Evolutionary conservation across 768 basidiomycete species (phyloP).

Genomic region (Boletus bicolor): DNA sequence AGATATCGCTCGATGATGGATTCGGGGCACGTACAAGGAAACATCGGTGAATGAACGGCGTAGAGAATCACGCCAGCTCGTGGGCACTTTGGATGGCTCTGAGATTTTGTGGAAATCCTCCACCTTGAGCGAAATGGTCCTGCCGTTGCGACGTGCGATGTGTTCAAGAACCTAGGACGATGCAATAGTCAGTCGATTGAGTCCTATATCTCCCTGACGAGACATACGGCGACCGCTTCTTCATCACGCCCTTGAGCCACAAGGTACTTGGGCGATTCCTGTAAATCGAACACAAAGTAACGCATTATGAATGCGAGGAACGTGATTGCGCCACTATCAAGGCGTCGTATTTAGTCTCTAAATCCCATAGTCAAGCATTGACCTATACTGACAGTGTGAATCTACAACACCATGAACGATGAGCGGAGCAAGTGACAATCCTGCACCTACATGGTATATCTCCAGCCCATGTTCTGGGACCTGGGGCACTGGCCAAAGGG

Average conservation of each 20-base stretch:
- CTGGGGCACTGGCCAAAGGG: slow-evolving; percentile 41
- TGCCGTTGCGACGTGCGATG: slow-evolving; percentile 48
- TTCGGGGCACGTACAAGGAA: slow-evolving; percentile 35
- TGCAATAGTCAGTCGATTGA: neutral
- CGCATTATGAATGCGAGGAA: slow-evolving; percentile 53
- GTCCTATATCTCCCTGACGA: neutral
- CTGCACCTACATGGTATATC: slow-evolving; percentile 45
- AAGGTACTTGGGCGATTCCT: slow-evolving; percentile 62
- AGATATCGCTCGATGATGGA: neutral
- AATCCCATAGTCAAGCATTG: neutral
- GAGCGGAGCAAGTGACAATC: neutral
- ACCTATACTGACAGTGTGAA: slow-evolving; percentile 37
- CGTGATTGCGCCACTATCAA: slow-evolving; percentile 43
- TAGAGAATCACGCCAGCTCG: slow-evolving; percentile 23
- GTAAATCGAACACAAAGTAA: slow-evolving; percentile 54
- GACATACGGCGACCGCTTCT: slow-evolving; percentile 46
- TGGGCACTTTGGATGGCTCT: slow-evolving; percentile 9
- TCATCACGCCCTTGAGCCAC: slow-evolving; percentile 54
- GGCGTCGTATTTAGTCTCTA: neutral
- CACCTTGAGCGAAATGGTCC: slow-evolving; percentile 41
- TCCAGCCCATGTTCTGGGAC: slow-evolving; percentile 57
- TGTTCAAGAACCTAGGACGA: slow-evolving; percentile 42
- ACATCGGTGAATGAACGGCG: slow-evolving; percentile 37
- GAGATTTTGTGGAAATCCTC: slow-evolving; percentile 40
- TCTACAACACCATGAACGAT: slow-evolving; percentile 20